These are phyloP conservation scores for Scytalidium lignicola DNA, from an alignment of 2,329 filamentous ascomycete genomes.

Conservation along the genomic window DNA sequence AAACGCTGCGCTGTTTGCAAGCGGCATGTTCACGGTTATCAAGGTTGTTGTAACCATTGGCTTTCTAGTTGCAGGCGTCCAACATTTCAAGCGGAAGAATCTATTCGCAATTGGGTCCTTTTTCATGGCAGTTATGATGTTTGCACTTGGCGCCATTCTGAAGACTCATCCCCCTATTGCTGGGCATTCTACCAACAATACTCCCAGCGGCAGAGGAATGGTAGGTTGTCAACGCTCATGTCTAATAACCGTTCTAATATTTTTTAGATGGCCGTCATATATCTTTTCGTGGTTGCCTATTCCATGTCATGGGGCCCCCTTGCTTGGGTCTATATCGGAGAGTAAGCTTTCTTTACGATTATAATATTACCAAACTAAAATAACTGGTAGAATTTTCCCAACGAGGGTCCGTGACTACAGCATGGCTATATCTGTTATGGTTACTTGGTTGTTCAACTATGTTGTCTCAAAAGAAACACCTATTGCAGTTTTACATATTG, in stretches of 20 bases:
- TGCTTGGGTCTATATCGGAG: constrained; percentile 43
- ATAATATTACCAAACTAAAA: not conserved
- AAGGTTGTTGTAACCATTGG: constrained; percentile 6
- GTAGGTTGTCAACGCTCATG: constrained; percentile 2
- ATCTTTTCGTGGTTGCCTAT: constrained; percentile 30
- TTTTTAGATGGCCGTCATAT: constrained; percentile 12
- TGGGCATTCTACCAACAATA: not conserved
- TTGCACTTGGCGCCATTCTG: constrained; percentile 42
- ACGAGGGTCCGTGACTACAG: constrained; percentile 37
- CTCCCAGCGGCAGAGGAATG: constrained; percentile 2
- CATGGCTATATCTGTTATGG: constrained; percentile 41
- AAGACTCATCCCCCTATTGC: constrained; percentile 33
- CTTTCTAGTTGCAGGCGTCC: constrained; percentile 25
- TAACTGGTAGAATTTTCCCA: constrained; percentile 12
- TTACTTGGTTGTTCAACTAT: constrained; percentile 48
- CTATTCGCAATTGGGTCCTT: constrained; percentile 41
- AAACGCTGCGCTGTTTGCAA: constrained; percentile 10
- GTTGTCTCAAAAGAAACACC: constrained; percentile 43
- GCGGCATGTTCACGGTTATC: constrained; percentile 11
- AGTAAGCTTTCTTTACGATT: constrained; percentile 11
- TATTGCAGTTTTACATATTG: constrained; percentile 42
- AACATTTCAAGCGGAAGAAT: constrained; percentile 40
- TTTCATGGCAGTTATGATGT: constrained; percentile 46
- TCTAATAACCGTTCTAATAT: not conserved
- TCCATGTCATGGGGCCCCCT: constrained; percentile 47